A percentile compares a stretch with the other conserved stretches of the same genome.
These are phyloP conservation scores for Avena eriantha DNA, from an alignment of 176 grass and related monocot genomes.

Conservation along the genomic window DNA sequence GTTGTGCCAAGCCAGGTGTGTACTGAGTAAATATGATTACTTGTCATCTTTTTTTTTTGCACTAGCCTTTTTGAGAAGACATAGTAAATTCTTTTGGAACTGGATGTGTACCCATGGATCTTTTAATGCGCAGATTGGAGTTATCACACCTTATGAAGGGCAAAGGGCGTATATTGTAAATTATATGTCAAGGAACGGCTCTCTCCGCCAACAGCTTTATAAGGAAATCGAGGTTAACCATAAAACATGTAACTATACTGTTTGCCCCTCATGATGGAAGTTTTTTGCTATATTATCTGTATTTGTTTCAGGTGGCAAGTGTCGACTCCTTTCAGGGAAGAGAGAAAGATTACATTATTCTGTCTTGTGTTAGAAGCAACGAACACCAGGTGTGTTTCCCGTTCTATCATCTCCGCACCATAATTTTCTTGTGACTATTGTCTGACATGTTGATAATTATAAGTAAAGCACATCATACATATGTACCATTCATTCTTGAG, in stretches of 20 bases:
- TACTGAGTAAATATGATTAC: not conserved
- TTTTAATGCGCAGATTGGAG: slow-evolving; percentile 80
- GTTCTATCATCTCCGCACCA: slow-evolving; percentile 18
- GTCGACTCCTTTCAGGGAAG: slow-evolving; percentile 99
- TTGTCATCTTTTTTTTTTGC: slow-evolving; percentile 22
- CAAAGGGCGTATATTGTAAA: slow-evolving; percentile 99
- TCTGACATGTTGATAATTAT: slow-evolving; percentile 10
- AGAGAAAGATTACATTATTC: slow-evolving; percentile 99
- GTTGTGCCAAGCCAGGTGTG: slow-evolving; percentile 96
- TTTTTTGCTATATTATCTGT: slow-evolving; percentile 35
- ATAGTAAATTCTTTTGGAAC: not conserved
- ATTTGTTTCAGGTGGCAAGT: slow-evolving; percentile 84
- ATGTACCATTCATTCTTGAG: not conserved
- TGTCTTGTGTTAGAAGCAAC: slow-evolving; percentile 99
- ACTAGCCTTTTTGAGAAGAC: not conserved
- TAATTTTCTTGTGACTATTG: not conserved
- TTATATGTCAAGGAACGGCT: slow-evolving; percentile 98
- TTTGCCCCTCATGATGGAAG: not conserved
- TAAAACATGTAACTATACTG: not conserved
- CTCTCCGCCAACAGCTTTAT: slow-evolving; percentile 96
- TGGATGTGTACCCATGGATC: slow-evolving; percentile 37
- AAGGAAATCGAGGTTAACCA: slow-evolving; percentile 94
- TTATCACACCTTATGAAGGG: slow-evolving; percentile 99
- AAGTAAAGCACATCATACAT: not conserved
- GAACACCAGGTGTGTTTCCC: slow-evolving; percentile 83